Evolutionary conservation across 352 stramenopile genomes (phyloP), one percentile per base, ranked within the genome.

Genomic region (Aphanomyces stellatus): DNA sequence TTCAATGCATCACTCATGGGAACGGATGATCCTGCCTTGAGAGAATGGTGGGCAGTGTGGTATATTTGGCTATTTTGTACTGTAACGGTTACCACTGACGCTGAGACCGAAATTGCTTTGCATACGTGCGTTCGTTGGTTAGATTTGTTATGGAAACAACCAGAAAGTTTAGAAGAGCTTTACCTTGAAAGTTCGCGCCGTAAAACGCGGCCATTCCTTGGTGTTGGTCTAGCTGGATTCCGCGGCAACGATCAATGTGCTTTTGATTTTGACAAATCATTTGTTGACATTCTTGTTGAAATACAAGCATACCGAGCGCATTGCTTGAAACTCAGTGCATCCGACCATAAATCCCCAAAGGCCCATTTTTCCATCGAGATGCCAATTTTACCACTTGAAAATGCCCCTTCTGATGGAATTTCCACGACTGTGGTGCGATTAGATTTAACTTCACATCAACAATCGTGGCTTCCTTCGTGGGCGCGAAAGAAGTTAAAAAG

Each of bases 1-100:
- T 19, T 56, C 28, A 56, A 42, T 35, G 13, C n/a, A 28, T 24
- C 22, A 8, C 17, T 57, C 7, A 22, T 57, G 15, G 8, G 1
- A 3, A 19, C 27, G 6, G 59, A 27, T 37, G 17, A 49, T 25
- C 10, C n/a, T 13, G 41, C 48, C 10, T 55, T 46, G 41, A 15
- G 24, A 11, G 59, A 65, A 28, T 65, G 59, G 59, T 25, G 48
- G 15, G 30, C 42, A 19, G 59, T 3, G 10, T 65, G 59, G 59
- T 65, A 55, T 56, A 13, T 55, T 17, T 65, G 40, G 37, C 30
- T 65, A 2, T 65, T 65, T 55, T n/a, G 59, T 56, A 4, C 27
- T 35, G n/a, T 35, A 13, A n/a, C 11, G n/a, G 5, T n/a, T 15
- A 5, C 27, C 22, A 57, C 11, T 5, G n/a, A 33, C 6, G 35